Evolutionary conservation across 768 basidiomycete species (phyloP), one percentile per base, ranked within the genome.

Genomic region (Hericium rajendrae): DNA sequence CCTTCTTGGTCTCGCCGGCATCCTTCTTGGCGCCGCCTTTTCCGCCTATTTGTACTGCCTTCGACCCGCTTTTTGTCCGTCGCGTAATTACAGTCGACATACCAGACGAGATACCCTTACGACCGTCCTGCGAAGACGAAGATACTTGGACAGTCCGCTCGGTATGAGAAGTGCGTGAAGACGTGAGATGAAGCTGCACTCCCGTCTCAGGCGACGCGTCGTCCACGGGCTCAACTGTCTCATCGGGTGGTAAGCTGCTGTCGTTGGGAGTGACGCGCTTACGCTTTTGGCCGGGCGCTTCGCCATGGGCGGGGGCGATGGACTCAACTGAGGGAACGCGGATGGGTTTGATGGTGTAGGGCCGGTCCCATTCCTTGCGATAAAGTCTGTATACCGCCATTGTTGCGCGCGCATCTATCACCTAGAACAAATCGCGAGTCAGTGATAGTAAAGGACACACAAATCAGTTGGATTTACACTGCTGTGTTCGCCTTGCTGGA

Each of bases 351-450:
- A 55, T 51, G 20, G 48, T 41, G 46, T 61, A 60, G 2, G 55
- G 61, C 28, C 64, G 64, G 51, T 98, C 94, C 91, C 91, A 98
- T 50, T 82, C 77, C 53, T 82, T 83, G 63, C 88, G 85, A 69
- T 94, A 79, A 16, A 94, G 66, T 6, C 93, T 79, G 69, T 88
- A 97, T 40, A 97, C 74, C 0, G 92, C 94, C 92, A 99, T 97
- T 0, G 94, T 90, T 0, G 94, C 95, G 53, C 94, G 80, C 0
- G 94, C 93, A 68, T 98, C 94, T 16, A 82, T 89, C 4, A 97
- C 85, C 94, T 97, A 58, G 11, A 38, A 11, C 32, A 10, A 5
- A 6, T 0, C 28, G 24, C 50, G 57, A 22, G 46, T 54, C 48
- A 53, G 24, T 40, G 26, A 54, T 24, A 13, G 26, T 26, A 0